These are phyloP conservation scores for Trichomonascus vanleenenianus DNA, from an alignment of 805 yeast species.

Conservation along the genomic window DNA sequence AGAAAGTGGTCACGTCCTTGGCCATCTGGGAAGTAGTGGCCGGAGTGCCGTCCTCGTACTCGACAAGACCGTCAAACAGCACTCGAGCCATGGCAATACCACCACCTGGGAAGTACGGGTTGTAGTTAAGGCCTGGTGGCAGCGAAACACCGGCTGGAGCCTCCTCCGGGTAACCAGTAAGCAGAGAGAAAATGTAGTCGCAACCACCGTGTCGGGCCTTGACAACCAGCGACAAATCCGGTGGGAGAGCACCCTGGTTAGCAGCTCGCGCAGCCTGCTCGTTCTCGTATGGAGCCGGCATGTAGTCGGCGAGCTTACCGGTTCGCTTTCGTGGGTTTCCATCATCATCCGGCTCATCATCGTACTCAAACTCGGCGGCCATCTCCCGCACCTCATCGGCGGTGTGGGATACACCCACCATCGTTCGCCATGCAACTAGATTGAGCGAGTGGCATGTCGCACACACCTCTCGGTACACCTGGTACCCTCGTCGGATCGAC, in stretches of 20 bases:
- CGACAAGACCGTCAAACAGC: conserved; percentile 92
- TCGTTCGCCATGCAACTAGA: conserved; percentile 96
- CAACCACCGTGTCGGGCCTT: conserved; percentile 98
- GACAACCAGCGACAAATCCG: conserved; percentile 92
- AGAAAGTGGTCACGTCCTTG: conserved; percentile 91
- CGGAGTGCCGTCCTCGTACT: conserved; percentile 98
- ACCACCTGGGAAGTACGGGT: conserved; percentile 99
- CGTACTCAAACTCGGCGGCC: conserved; percentile 96
- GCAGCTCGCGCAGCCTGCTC: conserved; percentile 99
- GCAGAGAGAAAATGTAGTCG: conserved; percentile 88
- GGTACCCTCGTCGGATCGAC: conserved; percentile 97
- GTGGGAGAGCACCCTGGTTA: conserved; percentile 98
- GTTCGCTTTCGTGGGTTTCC: conserved; percentile 97
- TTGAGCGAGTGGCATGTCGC: conserved; percentile 97
- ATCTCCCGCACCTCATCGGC: conserved; percentile 82
- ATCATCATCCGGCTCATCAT: conserved; percentile 92
- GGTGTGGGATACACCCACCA: conserved; percentile 95
- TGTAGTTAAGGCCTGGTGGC: conserved; percentile 93
- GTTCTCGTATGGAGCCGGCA: conserved; percentile 93
- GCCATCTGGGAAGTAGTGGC: conserved; percentile 99
- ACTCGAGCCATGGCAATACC: conserved; percentile 99
- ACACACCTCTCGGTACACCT: conserved; percentile 97
- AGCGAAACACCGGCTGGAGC: conserved; percentile 95
- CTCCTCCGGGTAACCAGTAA: conserved; percentile 98
- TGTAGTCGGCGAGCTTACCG: conserved; percentile 92